phyloP scores from a whole-genome alignment of 1,139 yeast species.

The Debaryomyces udenii region DNA sequence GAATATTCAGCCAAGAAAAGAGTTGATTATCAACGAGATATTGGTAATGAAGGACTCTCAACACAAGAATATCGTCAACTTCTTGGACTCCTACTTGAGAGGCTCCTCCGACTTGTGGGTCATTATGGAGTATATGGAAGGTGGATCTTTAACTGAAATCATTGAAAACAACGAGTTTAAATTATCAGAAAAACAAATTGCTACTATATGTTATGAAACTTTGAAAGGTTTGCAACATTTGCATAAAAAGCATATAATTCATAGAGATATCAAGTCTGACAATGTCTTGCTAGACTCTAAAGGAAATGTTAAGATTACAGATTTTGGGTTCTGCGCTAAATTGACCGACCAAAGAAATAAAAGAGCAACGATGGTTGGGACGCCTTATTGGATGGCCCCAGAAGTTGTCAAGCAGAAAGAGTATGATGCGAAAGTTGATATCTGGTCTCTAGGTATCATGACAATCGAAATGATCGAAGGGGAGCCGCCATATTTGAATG shows the following conservation, averaged over 20 bases:
- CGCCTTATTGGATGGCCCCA: slow-evolving; percentile 99
- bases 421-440: slow-evolving; percentile 95
- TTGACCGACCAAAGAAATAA: slow-evolving; percentile 89
- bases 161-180: slow-evolving; percentile 76
- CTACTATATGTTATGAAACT: slow-evolving; percentile 89
- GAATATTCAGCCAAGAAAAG: slow-evolving; percentile 92
- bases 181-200: slow-evolving; percentile 75
- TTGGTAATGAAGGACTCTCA: slow-evolving; percentile 54
- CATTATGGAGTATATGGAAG: slow-evolving; percentile 95
- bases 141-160: slow-evolving; percentile 77
- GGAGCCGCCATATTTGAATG: slow-evolving; percentile 96
- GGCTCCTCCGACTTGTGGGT: slow-evolving; percentile 71
- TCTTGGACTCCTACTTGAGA: slow-evolving; percentile 48
- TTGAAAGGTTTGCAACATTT: slow-evolving; percentile 89
- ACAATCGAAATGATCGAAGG: slow-evolving; percentile 98
- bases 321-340: slow-evolving; percentile 97
- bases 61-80: slow-evolving; percentile 51
- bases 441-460: slow-evolving; percentile 98
- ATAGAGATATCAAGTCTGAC: slow-evolving; percentile 94
- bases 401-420: slow-evolving; percentile 97
- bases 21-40: slow-evolving; percentile 68
- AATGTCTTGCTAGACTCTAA: slow-evolving; percentile 83
- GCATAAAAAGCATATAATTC: slow-evolving; percentile 90
- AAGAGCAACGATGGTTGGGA: slow-evolving; percentile 98
- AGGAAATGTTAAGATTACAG: slow-evolving; percentile 94